Percentiles rank a stretch among this genome's conserved stretches.
These are phyloP conservation scores for Blumeria hordei DNA, from an alignment of 2,329 filamentous ascomycete species.

Conservation along the genomic window DNA sequence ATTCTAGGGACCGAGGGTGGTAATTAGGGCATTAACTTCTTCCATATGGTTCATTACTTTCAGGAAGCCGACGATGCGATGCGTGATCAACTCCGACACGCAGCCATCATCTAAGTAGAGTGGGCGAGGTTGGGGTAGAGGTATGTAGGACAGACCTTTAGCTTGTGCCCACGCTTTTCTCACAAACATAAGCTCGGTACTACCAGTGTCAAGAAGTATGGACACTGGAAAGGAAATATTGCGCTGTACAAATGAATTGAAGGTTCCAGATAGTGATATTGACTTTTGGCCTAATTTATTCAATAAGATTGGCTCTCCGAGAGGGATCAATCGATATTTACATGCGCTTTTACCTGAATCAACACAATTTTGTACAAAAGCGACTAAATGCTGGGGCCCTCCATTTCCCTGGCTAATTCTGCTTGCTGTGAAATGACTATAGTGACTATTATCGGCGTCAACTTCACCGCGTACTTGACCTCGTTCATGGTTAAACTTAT, in stretches of 20 bases:
- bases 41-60: not conserved
- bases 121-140: not conserved
- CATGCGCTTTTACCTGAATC: not conserved
- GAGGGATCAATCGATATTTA: not conserved
- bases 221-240: not conserved
- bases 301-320: not conserved
- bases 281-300: not conserved
- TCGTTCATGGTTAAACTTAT: not conserved
- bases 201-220: not conserved
- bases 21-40: not conserved
- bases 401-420: not conserved
- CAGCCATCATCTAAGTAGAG: not conserved
- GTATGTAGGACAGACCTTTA: not conserved
- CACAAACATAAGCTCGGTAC: not conserved
- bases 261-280: not conserved
- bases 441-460: not conserved
- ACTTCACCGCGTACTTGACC: not conserved
- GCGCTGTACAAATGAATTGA: not conserved
- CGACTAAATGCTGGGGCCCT: not conserved
- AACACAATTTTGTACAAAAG: not conserved
- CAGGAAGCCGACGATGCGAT: not conserved
- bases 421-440: not conserved
- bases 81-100: not conserved
- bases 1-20: not conserved
- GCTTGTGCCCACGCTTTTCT: slow-evolving; percentile 1